These are phyloP conservation scores for Penicillium argentinense DNA, from an alignment of 495 filamentous ascomycete genomes.

Conservation along the genomic window DNA sequence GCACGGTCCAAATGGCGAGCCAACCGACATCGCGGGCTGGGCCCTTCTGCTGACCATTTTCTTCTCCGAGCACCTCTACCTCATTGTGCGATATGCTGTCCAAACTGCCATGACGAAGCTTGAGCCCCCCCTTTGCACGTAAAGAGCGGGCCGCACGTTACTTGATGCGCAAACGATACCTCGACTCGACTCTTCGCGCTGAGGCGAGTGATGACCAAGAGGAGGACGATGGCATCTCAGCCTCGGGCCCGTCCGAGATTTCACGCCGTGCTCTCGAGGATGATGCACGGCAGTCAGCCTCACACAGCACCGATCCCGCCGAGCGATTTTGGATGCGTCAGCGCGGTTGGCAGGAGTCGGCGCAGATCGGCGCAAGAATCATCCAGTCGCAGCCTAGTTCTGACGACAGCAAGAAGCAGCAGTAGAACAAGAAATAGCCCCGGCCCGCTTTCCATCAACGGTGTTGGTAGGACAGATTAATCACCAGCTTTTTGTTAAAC, in stretches of 20 bases:
- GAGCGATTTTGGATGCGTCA: constrained; percentile 71
- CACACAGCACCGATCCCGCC: constrained; percentile 52
- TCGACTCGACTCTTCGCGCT: constrained; percentile 48
- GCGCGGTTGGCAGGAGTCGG: constrained; percentile 59
- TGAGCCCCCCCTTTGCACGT: constrained; percentile 77
- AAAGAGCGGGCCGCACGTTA: constrained; percentile 78
- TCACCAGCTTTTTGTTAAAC: too few relatives aligned
- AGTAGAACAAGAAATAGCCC: constrained; percentile 43
- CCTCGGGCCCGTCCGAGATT: constrained; percentile 32
- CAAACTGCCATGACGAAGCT: constrained; percentile 71
- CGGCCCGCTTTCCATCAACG: too few relatives aligned
- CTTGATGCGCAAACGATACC: constrained; percentile 66
- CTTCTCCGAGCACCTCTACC: constrained; percentile 83
- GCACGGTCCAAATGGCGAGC: constrained; percentile 53
- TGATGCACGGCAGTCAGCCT: constrained; percentile 62
- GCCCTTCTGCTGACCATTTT: constrained; percentile 81
- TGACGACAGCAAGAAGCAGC: constrained; percentile 56
- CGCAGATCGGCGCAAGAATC: constrained; percentile 54
- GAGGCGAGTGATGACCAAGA: constrained; percentile 32
- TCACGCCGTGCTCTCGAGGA: constrained; percentile 55
- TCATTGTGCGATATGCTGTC: constrained; percentile 69
- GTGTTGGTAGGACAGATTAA: too few relatives aligned
- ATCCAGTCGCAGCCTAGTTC: constrained; percentile 50
- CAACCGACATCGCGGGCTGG: constrained; percentile 72
- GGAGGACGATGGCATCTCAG: constrained; percentile 14